Evolutionary conservation across 441 rosid species (phyloP), one percentile per base, ranked within the genome.

Genomic region (Francoa sonchifolia): DNA sequence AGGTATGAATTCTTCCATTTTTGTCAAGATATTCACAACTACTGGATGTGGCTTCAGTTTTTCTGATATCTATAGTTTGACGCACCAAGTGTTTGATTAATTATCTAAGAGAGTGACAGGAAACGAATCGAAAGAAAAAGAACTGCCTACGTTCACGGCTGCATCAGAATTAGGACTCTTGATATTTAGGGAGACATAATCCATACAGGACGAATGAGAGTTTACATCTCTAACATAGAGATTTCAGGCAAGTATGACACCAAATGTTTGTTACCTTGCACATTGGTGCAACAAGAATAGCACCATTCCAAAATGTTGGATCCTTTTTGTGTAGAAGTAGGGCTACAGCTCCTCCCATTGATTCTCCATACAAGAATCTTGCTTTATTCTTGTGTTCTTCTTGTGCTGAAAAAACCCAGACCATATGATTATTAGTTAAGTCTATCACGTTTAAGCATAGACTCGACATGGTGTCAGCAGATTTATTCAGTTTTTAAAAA

Each of bases 211-310:
- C n/a, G n/a, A n/a, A n/a, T n/a, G n/a, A n/a, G n/a, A n/a, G n/a
- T n/a, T n/a, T n/a, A n/a, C n/a, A n/a, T n/a, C n/a, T n/a, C n/a
- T n/a, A n/a, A n/a, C n/a, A n/a, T n/a, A n/a, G n/a, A n/a, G n/a
- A n/a, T n/a, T n/a, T n/a, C n/a, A n/a, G n/a, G n/a, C n/a, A n/a
- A n/a, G n/a, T n/a, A n/a, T n/a, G n/a, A n/a, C n/a, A n/a, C n/a
- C n/a, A n/a, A n/a, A n/a, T n/a, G n/a, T n/a, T 16, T 5, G 16
- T 6, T 68, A 86, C 98, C 99, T 86, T 90, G 44, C 99, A 90
- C 99, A 90, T 90, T 3, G 99, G 99, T n/a, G 99, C 99, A 17
- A 79, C 86, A n/a, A 90, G 90, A 39, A 86, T 58, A 3, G 92
- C 94, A 16, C 96, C 99, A 1, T 79, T 73, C 75, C 89, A 90